These are phyloP conservation scores for Extremus antarcticus DNA, from an alignment of 495 filamentous ascomycete genomes.

Conservation along the genomic window DNA sequence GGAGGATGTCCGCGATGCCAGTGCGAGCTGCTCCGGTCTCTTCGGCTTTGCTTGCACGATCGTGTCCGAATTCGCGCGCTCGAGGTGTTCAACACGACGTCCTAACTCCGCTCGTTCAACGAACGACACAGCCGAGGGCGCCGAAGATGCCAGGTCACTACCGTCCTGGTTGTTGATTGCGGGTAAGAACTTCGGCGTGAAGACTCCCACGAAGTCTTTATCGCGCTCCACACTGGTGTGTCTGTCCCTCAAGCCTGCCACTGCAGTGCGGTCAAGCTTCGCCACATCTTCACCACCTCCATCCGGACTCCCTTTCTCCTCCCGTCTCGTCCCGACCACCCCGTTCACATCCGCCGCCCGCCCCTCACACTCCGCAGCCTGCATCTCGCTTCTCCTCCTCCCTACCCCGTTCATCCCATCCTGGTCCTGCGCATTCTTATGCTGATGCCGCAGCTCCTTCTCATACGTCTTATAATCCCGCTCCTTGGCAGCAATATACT, in stretches of 20 bases:
- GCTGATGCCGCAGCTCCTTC: constrained; percentile 1
- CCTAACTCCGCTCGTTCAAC: background rate
- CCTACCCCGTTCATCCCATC: background rate
- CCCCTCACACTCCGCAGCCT: background rate
- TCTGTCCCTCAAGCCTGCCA: constrained; percentile 4
- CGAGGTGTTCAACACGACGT: background rate
- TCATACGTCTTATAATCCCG: constrained; percentile 19
- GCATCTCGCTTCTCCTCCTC: background rate
- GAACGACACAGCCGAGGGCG: background rate
- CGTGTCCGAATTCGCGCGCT: constrained; percentile 9
- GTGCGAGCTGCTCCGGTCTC: constrained; percentile 8
- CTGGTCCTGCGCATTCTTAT: background rate
- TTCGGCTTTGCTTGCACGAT: constrained; percentile 7
- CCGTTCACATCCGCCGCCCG: background rate
- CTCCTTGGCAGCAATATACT: constrained; percentile 19
- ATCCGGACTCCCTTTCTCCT: background rate
- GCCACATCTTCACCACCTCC: background rate
- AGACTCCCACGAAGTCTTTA: constrained; percentile 16
- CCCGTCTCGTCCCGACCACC: background rate
- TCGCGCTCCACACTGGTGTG: constrained; percentile 11
- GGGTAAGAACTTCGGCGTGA: constrained; percentile 17
- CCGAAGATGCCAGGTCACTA: constrained; percentile 7
- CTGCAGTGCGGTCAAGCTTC: background rate
- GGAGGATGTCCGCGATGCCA: constrained; percentile 13
- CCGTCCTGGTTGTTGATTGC: constrained; percentile 10